phyloP scores from a whole-genome alignment of 768 basidiomycete species.

The Terana coerulea region DNA sequence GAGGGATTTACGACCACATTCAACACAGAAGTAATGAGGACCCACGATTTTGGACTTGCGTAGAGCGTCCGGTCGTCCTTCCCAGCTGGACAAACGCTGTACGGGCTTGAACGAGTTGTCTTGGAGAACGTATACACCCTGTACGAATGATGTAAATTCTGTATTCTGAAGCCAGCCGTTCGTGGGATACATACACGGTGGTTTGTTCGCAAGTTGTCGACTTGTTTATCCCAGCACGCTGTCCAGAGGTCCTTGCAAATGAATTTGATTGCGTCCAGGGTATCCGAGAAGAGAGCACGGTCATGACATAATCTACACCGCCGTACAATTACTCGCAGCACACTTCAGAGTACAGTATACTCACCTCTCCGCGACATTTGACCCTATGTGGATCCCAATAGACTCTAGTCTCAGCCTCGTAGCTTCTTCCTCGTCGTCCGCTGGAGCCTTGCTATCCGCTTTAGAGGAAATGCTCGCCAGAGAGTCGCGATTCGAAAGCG shows the following conservation, averaged over 20 bases:
- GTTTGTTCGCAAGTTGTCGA: conserved; percentile 93
- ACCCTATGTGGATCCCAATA: conserved; percentile 84
- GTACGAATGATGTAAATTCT: background rate
- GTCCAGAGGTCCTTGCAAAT: conserved; percentile 96
- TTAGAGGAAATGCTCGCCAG: conserved; percentile 26
- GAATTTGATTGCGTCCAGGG: conserved; percentile 90
- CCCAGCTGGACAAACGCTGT: conserved; percentile 74
- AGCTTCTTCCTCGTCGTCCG: conserved; percentile 73
- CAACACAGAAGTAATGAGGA: background rate
- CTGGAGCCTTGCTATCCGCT: conserved; percentile 5
- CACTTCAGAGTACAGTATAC: conserved; percentile 18
- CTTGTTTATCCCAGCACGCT: conserved; percentile 90
- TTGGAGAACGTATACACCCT: conserved; percentile 94
- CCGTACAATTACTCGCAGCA: background rate
- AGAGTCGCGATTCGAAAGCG: conserved; percentile 38
- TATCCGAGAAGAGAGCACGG: conserved; percentile 70
- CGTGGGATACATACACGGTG: conserved; percentile 60
- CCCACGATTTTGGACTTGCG: conserved; percentile 68
- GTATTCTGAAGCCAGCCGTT: background rate
- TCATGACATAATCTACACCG: conserved; percentile 67
- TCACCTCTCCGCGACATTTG: conserved; percentile 82
- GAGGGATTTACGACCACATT: background rate
- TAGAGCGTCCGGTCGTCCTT: conserved; percentile 70
- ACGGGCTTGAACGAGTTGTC: conserved; percentile 90
- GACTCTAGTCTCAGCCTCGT: conserved; percentile 67